Evolutionary conservation across 2,329 filamentous ascomycete species (phyloP).

Genomic region (Leptodontidium sp.): DNA sequence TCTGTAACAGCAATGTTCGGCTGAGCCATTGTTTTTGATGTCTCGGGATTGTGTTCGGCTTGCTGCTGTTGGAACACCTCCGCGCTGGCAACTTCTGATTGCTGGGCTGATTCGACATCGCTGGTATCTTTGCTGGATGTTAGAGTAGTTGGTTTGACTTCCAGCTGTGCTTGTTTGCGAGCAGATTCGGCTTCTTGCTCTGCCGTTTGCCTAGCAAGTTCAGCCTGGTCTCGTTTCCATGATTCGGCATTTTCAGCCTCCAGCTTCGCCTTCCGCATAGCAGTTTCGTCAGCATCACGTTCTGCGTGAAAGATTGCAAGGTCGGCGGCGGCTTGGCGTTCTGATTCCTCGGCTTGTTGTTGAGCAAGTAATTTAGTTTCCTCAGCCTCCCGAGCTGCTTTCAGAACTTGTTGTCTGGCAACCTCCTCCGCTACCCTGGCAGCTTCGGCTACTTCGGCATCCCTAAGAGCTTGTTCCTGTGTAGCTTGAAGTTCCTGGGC

Average conservation of each 20-base stretch:
- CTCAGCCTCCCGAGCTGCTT: slow-evolving; percentile 9
- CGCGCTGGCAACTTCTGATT: background rate
- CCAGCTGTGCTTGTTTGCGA: slow-evolving; percentile 5
- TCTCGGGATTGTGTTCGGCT: background rate
- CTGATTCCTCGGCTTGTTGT: slow-evolving; percentile 19
- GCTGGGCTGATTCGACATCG: background rate
- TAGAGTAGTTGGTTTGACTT: too few species aligned
- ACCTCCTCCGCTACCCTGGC: slow-evolving; percentile 8
- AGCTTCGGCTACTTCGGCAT: slow-evolving; percentile 2
- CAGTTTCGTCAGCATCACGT: background rate
- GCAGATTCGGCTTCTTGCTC: slow-evolving; percentile 5
- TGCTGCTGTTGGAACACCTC: background rate
- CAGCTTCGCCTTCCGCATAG: background rate
- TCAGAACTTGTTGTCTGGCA: slow-evolving; percentile 7
- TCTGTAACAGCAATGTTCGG: background rate
- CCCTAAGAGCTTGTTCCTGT: background rate
- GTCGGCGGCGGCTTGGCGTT: slow-evolving; percentile 1
- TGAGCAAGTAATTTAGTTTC: background rate
- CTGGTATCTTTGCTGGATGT: too few species aligned
- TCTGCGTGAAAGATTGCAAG: background rate
- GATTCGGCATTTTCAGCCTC: background rate
- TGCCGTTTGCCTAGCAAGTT: slow-evolving; percentile 1
- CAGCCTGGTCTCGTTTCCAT: background rate
- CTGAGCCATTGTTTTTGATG: background rate
- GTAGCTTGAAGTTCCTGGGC: background rate